Base-by-base conservation (phyloP, 116 monocot species). In the Thalassia testudinum region DNA sequence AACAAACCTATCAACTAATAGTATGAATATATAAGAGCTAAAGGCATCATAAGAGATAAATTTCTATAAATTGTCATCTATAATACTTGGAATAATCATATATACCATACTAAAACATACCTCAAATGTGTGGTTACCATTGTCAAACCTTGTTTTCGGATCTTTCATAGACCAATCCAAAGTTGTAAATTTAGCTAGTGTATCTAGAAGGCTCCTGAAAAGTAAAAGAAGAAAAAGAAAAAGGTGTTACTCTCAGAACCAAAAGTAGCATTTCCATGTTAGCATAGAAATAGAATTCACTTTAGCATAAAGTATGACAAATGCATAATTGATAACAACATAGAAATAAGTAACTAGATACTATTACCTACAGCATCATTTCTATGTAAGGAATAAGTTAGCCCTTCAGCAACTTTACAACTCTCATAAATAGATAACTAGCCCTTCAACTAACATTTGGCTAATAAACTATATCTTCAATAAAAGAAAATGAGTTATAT, bases 1-100 rank as follows among this genome's bases (percentile, higher is more conserved):
- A 87, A 61, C 11, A 87, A 60, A 25, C 87, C 87, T 73, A 87
- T 77, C 8, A 82, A 82, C 87, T 87, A 21, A 5, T 42, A 47
- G 54, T 13, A 0, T 29, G 34, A 55, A 24, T 25, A 29, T 47
- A 38, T 1, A 52, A 47, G 7, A 34, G 30, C 3, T 5, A 5
- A 34, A 34, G 30, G 30, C 12, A 5, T 34, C 10, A 34, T 10
- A 34, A 5, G 30, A 5, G 30, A 34, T 5, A 34, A 34, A 5
- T 34, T 3, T 10, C 30, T 5, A 34, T 34, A 34, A 34, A 34
- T 5, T 34, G 30, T 34, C 6, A 34, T 34, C 30, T 34, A 10
- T 10, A 5, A n/a, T n/a, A n/a, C n/a, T n/a, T n/a, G n/a, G n/a
- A 10, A 10, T 34, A 34, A 34, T 1, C 11, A 3, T 8, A 21